Base-by-base conservation (phyloP, 2,329 filamentous ascomycete species). In the Alternaria infectoria region DNA sequence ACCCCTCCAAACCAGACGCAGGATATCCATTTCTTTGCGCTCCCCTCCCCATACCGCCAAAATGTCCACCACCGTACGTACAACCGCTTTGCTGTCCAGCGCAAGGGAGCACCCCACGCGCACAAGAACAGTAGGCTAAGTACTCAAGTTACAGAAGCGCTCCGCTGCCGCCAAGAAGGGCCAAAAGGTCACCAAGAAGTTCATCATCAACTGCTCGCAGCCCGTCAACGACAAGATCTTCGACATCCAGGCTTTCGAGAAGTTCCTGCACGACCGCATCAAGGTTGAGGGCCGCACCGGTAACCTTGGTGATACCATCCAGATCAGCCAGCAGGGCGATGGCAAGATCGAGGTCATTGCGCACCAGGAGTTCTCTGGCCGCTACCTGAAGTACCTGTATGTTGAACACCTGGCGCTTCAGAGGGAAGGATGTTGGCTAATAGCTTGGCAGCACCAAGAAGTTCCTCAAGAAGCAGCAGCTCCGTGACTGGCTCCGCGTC, bases 401-500 rank as follows among this genome's bases (percentile, higher is more conserved):
- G 93, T 88, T 8, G 7, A 59, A 25, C 0, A 17, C 6, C 19
- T 11, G 5, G 7, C 15, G 17, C n/a, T 30, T 6, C 43, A 11
- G 25, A 46, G 19, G n/a, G n/a, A 12, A 46, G 56, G 9, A 8
- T 30, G 17, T 26, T 28, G 40, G 55, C 30, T 52, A 36, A 57
- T 51, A 40, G 67, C 74, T 56, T 43, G 13, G 66, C 74, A 97
- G 93, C 83, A 99, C 96, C 84, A 99, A 99, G 93, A 99, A 99
- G 90, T 99, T 97, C 91, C 91, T 99, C 86, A 99, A 99, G 93
- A 99, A 99, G 93, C 93, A 97, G 89, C 95, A 98, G 90, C 93
- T 99, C 83, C 93, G 96, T 87, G 96, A 99, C 89, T 99, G 96
- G 96, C 92, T 99, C 82, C 94, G 96, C 80, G 95, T 99, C 79